Percentiles rank a stretch among this genome's conserved stretches.
Conservation (phyloP, 352 stramenopile species). For the Phytophthora niederhauseri region DNA sequence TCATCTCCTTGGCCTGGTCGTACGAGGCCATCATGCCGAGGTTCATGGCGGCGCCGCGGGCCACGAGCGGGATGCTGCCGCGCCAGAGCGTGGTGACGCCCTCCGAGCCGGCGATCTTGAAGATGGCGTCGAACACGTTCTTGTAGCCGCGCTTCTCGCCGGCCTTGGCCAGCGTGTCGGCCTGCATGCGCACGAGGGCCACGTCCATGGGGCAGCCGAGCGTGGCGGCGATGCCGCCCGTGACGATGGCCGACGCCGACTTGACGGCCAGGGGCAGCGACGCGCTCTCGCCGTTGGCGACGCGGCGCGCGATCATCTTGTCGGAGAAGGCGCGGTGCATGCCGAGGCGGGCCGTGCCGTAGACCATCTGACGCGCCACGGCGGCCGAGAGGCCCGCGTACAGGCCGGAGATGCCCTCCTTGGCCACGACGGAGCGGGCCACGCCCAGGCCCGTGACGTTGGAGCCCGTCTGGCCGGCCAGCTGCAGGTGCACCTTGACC, state of each 20-base stretch:
- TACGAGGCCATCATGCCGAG: conserved; percentile 99
- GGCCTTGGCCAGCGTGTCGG: conserved; percentile 93
- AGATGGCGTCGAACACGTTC: conserved; percentile 98
- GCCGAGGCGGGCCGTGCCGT: conserved; percentile 82
- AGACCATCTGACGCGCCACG: conserved; percentile 87
- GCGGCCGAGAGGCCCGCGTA: conserved; percentile 86
- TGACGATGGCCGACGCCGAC: conserved; percentile 74
- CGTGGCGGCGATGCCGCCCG: conserved; percentile 92
- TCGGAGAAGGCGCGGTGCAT: conserved; percentile 88
- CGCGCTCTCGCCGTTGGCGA: conserved; percentile 71
- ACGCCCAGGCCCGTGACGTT: conserved; percentile 81
- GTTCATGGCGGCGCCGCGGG: conserved; percentile 98
- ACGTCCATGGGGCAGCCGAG: conserved; percentile 99
- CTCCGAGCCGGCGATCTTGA: conserved; percentile 89
- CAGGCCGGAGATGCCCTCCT: conserved; percentile 82
- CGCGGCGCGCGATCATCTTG: conserved; percentile 71
- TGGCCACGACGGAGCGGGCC: conserved; percentile 77
- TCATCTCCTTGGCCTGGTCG: conserved; percentile 97
- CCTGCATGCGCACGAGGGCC: conserved; percentile 97
- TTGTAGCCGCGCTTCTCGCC: conserved; percentile 97
- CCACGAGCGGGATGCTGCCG: conserved; percentile 93
- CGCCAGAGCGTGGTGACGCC: conserved; percentile 92
- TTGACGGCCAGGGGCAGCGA: conserved; percentile 79
- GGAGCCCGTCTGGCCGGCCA: conserved; percentile 79
- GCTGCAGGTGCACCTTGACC: conserved; percentile 91